Evolutionary conservation across 352 stramenopile species (phyloP), one percentile per base, ranked within the genome.

Genomic region (Phytopythium sindhum): DNA sequence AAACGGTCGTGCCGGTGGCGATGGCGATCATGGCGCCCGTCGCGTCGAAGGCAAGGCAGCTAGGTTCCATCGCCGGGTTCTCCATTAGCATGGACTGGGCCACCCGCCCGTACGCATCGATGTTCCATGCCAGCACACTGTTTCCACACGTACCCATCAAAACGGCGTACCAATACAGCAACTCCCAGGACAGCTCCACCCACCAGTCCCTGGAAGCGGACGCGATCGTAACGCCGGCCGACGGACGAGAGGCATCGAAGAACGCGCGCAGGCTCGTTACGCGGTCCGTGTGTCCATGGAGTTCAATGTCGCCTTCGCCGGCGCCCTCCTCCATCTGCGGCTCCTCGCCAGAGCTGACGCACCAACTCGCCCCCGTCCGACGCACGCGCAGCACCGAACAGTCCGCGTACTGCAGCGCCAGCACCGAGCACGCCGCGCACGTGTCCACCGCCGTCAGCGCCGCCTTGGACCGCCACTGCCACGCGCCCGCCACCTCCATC

Each of bases 171-270:
- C 33, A 42, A 17, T 9, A 1, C 35, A 47, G 19, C 9, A 0
- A 23, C 45, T 37, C 7, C 21, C 29, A 58, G 12, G 6, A 37
- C 41, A 45, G 37, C 17, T 2, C 29, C 9, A 60, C 59, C 23
- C 42, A 93, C 84, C 80, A 75, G 61, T 93, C 85, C 60, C 74
- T 83, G 8, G 85, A 93, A 1, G 75, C 82, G 2, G 82, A 90
- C 53, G 74, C 83, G 3, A 93, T 28, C 19, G 68, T 62, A n/a
- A 88, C 33, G 10, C 24, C 26, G 2, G 45, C 23, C 15, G 44
- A 57, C 1, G 45, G 5, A 0, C 68, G 69, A 0, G 69, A 51
- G 5, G 62, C 37, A 11, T 67, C 60, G 1, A 58, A 51, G 24
- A 69, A 85, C 31, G 73, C 69, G 17, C 60, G 65, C 42, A 89